Base-by-base conservation (phyloP, 1,139 yeast genomes). In the Blastobotrys apis region DNA sequence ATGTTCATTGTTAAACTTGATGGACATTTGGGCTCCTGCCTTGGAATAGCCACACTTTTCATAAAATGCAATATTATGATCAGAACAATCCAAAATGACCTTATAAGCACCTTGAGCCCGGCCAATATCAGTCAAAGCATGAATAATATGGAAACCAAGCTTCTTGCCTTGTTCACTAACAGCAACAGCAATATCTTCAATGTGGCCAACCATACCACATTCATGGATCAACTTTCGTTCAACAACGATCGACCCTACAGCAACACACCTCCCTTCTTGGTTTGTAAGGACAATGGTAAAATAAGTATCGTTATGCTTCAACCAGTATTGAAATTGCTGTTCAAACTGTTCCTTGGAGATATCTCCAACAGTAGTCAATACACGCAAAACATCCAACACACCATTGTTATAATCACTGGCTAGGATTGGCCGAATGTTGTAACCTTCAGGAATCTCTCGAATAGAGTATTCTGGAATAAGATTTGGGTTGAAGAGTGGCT, bases 131-230 rank as follows among this genome's bases (percentile, higher is more conserved):
- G 82, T 75, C 58, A 92, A 72, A 13, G 77, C 71, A 23, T 72
- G 66, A 55, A 92, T 85, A 66, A 92, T 64, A 15, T 73, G 67
- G 54, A 73, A 67, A 0, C 98, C 98, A 43, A 92, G 68, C 54
- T 78, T 77, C 62, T 82, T 81, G 6, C 98, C 98, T 59, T 90
- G 97, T 62, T 85, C 87, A 13, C 73, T 67, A 30, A 65, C 64
- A 27, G 80, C 75, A 4, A 92, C 95, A 0, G 97, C 85, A 49
- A 92, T 90, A 62, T 92, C 98, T 62, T 92, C 98, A 51, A 92
- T 84, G 65, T 92, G 98, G 4, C 97, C 98, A 10, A 87, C 95
- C 44, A 72, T 65, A 0, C 95, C 95, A 63, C 94, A 81, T 40
- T 71, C 77, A 62, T 90, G 97, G 45, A 71, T 68, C 39, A 71